Evolutionary conservation across 495 filamentous ascomycete species (phyloP), one percentile per base, ranked within the genome.

Genomic region (Pseudevernia furfuracea): DNA sequence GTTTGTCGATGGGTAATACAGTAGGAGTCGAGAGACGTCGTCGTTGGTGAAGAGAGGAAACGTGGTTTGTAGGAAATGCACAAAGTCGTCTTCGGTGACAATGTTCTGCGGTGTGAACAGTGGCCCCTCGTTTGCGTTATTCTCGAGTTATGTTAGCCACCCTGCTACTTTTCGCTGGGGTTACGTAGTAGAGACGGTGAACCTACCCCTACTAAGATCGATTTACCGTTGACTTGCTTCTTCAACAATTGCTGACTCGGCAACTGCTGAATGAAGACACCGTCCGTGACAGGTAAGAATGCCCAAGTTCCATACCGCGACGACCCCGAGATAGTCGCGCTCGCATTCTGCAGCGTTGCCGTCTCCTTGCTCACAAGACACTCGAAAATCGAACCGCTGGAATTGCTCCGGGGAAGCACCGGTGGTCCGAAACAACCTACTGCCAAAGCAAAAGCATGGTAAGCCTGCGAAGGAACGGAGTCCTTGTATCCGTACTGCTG

Each of bases 271-370:
- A 88, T 73, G 65, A 86, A 81, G 8, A 71, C 72, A 9, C 81
- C 85, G 65, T 89, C 87, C 4, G 84, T 82, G 3, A 88, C 86
- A 12, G 86, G 87, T 30, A 84, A 67, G 66, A 88, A 87, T 2
- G 76, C 83, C 80, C 82, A 88, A 41, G 81, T 82, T 67, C 73
- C 78, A 61, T 58, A 77, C 52, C 74, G 73, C 8, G 75, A 79
- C 15, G 75, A 71, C 43, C 72, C 72, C 19, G 79, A 85, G 32
- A 85, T 76, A 36, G 65, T 73, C 21, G 72, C 75, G 64, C 80
- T 84, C 4, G 84, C 85, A 53, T 82, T 82, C 65, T 86, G 83
- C 28, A 89, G 75, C 3, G 72, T 74, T 1, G 70, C 52, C 1
- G 79, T 82, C 43, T 85, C 80, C 61, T 76, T 73, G 23, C 66